phyloP scores from a whole-genome alignment of 2,329 filamentous ascomycete genomes.

The Calonectria leucothoes region DNA sequence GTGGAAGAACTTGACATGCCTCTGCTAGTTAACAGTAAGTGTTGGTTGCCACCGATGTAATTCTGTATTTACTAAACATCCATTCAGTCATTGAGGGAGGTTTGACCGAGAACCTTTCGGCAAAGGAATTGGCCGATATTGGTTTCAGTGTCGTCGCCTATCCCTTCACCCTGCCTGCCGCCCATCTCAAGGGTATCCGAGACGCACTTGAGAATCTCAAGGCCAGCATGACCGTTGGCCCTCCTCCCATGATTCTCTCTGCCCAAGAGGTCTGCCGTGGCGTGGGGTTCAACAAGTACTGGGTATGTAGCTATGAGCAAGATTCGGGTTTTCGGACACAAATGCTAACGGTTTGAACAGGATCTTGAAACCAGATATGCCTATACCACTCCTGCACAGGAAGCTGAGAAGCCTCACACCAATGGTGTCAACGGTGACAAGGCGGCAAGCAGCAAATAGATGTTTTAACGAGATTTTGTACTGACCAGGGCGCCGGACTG shows the following conservation, averaged over 20 bases:
- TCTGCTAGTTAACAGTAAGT: constrained; percentile 51
- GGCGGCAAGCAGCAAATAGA: not conserved
- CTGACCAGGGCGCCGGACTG: not conserved
- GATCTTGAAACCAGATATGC: not conserved
- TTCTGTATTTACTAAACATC: not conserved
- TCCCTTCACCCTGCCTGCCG: constrained; percentile 56
- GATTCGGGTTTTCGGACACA: rapidly evolving
- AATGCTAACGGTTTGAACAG: not conserved
- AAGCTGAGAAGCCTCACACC: not conserved
- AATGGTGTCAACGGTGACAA: not conserved
- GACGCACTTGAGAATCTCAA: constrained; percentile 54
- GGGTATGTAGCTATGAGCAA: not conserved
- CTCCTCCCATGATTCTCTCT: constrained; percentile 55
- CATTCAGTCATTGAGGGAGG: constrained; percentile 45
- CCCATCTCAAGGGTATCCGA: constrained; percentile 53
- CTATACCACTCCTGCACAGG: not conserved
- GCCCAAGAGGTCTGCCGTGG: constrained; percentile 57
- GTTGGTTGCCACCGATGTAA: not conserved
- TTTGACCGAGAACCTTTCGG: constrained; percentile 48
- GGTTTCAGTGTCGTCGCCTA: constrained; percentile 57
- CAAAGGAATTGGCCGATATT: constrained; percentile 47
- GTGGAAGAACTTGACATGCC: constrained; percentile 52
- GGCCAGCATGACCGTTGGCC: constrained; percentile 52
- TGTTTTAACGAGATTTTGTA: not conserved
- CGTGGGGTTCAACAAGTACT: constrained; percentile 58